These are phyloP conservation scores for Podospora anserina DNA, from an alignment of 495 filamentous ascomycete species.

Conservation along the genomic window DNA sequence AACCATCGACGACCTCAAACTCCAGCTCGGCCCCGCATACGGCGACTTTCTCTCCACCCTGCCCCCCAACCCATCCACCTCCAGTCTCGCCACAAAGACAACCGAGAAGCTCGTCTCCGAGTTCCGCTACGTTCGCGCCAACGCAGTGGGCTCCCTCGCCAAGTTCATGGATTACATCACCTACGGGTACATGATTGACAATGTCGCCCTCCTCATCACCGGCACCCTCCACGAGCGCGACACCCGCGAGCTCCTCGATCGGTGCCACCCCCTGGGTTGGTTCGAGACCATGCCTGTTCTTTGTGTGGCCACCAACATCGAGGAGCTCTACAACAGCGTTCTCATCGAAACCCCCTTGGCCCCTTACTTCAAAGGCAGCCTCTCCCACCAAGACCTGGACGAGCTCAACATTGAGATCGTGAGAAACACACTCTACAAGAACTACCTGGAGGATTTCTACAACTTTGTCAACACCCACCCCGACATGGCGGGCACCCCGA, in stretches of 20 bases:
- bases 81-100: constrained; percentile 86
- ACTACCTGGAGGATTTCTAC: constrained; percentile 97
- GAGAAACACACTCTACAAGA: constrained; percentile 98
- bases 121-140: constrained; percentile 91
- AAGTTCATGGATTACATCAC: constrained; percentile 97
- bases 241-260: constrained; percentile 89
- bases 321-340: constrained; percentile 97
- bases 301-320: constrained; percentile 95
- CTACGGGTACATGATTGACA: constrained; percentile 99
- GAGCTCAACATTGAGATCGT: constrained; percentile 99
- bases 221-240: constrained; percentile 97
- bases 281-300: constrained; percentile 99
- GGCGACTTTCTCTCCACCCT: constrained; percentile 95
- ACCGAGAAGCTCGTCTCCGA: constrained; percentile 97
- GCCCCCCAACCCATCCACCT: constrained; percentile 95
- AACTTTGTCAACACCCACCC: constrained; percentile 82
- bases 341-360: constrained; percentile 94
- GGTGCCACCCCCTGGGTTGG: constrained; percentile 96
- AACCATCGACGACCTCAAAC: constrained; percentile 98
- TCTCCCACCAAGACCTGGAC: constrained; percentile 94
- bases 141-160: constrained; percentile 82
- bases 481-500: constrained; percentile 82
- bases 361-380: constrained; percentile 91
- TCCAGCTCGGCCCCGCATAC: constrained; percentile 93
- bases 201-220: constrained; percentile 96